phyloP scores from a whole-genome alignment of 2,329 filamentous ascomycete genomes.

The Aspergillus alliaceus region DNA sequence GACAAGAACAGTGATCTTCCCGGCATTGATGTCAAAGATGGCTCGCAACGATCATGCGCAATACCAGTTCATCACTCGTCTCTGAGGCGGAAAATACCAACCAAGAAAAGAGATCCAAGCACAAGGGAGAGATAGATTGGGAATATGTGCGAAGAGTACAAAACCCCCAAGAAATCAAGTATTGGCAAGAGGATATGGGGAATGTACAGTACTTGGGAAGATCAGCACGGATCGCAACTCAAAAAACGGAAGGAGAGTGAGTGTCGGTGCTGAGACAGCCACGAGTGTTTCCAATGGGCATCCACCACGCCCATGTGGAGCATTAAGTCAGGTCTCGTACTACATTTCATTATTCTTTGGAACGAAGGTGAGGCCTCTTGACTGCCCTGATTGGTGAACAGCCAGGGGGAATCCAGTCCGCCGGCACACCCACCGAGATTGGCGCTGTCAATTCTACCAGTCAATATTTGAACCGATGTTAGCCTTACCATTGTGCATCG shows the following conservation, averaged over 20 bases:
- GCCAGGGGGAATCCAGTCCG: not conserved
- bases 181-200: not conserved
- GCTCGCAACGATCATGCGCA: conserved; percentile 29
- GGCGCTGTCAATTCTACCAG: not conserved
- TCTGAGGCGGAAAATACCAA: not conserved
- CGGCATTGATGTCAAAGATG: conserved; percentile 14
- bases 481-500: not conserved
- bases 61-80: conserved; percentile 14
- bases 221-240: not conserved
- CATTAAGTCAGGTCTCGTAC: not conserved
- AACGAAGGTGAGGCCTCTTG: not conserved
- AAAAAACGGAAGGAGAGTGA: not conserved
- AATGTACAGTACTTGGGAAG: not conserved
- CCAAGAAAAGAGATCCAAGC: not conserved
- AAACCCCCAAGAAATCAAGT: not conserved
- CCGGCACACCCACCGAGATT: no score
- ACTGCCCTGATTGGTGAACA: not conserved
- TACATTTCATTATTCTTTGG: not conserved
- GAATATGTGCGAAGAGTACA: no score
- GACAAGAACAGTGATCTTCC: conserved; percentile 13
- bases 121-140: not conserved
- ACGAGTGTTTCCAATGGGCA: not conserved
- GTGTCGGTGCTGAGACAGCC: not conserved
- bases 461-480: not conserved
- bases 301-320: not conserved